Conservation (phyloP, 257 asterid species). For the Solanum chmielewskii region DNA sequence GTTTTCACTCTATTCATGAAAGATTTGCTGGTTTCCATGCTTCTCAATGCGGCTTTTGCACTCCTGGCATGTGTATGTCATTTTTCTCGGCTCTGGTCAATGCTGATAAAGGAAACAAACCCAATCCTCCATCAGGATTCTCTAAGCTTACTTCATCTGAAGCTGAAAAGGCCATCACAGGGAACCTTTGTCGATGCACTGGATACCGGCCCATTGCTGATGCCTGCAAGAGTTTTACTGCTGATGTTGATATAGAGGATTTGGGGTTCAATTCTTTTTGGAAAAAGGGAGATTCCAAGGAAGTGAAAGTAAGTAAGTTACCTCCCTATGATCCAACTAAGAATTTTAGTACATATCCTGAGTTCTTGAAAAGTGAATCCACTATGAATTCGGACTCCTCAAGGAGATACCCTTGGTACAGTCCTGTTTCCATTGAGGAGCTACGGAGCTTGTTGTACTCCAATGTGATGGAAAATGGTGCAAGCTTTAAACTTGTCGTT, state of each 20-base stretch:
- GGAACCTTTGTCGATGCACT: slow-evolving; percentile 69
- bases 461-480: slow-evolving; percentile 12
- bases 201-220: slow-evolving; percentile 76
- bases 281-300: slow-evolving; percentile 32
- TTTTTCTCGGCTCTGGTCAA: slow-evolving; percentile 48
- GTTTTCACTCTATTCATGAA: slow-evolving; percentile 67
- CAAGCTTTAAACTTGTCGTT: slow-evolving; percentile 32
- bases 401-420: slow-evolving; percentile 38
- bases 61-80: slow-evolving; percentile 75
- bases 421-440: slow-evolving; percentile 43
- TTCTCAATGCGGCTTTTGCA: slow-evolving; percentile 79
- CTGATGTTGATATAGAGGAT: slow-evolving; percentile 66
- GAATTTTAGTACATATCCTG: slow-evolving; percentile 17
- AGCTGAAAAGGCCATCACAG: slow-evolving; percentile 58
- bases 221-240: slow-evolving; percentile 63
- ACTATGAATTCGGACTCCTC: slow-evolving; percentile 16
- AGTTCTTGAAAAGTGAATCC: slow-evolving; percentile 17
- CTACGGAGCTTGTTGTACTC: slow-evolving; percentile 33
- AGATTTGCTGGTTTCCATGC: slow-evolving; percentile 74
- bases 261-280: slow-evolving; percentile 56
- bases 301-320: slow-evolving; percentile 15
- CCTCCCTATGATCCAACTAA: slow-evolving; percentile 29
- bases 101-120: slow-evolving; percentile 29
- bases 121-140: slow-evolving; percentile 34
- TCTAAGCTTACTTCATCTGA: slow-evolving; percentile 51